Evolutionary conservation across 768 basidiomycete species (phyloP).

Genomic region (Podaxis rugospora): DNA sequence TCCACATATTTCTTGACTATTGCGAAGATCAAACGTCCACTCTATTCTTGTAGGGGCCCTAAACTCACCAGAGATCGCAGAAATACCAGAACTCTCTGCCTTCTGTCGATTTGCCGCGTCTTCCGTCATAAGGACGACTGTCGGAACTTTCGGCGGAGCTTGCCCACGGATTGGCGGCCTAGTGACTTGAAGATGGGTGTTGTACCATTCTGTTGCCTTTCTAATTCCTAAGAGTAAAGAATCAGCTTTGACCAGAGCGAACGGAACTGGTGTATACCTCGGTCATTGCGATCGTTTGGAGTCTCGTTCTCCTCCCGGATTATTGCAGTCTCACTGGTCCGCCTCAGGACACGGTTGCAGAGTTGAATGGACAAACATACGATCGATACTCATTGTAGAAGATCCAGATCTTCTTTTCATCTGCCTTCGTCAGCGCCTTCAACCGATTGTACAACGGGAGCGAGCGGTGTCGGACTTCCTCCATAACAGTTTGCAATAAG

Average conservation of each 20-base stretch:
- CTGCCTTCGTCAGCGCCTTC: conserved; percentile 76
- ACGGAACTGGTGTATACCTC: conserved; percentile 49
- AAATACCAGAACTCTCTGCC: conserved; percentile 62
- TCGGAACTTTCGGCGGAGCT: conserved; percentile 39
- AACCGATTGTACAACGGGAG: conserved; percentile 91
- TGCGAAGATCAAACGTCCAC: background rate
- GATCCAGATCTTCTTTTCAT: conserved; percentile 81
- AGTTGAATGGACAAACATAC: conserved; percentile 38
- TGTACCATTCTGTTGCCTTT: conserved; percentile 85
- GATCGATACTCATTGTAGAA: conserved; percentile 86
- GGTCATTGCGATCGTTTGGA: conserved; percentile 92
- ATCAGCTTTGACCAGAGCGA: background rate
- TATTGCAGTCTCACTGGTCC: conserved; percentile 70
- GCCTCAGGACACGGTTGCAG: background rate
- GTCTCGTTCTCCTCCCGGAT: conserved; percentile 73
- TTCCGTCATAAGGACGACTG: conserved; percentile 82
- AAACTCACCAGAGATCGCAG: conserved; percentile 53
- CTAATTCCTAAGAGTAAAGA: conserved; percentile 66
- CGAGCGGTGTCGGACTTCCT: conserved; percentile 94
- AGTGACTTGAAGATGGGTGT: conserved; percentile 56
- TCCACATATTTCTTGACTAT: conserved; percentile 80
- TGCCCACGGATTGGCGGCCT: conserved; percentile 51
- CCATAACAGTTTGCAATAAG: conserved; percentile 90
- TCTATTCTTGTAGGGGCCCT: background rate
- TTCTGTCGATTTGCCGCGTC: conserved; percentile 81